Conservation (phyloP, 768 basidiomycete genomes). For the Podaxis sp. region DNA sequence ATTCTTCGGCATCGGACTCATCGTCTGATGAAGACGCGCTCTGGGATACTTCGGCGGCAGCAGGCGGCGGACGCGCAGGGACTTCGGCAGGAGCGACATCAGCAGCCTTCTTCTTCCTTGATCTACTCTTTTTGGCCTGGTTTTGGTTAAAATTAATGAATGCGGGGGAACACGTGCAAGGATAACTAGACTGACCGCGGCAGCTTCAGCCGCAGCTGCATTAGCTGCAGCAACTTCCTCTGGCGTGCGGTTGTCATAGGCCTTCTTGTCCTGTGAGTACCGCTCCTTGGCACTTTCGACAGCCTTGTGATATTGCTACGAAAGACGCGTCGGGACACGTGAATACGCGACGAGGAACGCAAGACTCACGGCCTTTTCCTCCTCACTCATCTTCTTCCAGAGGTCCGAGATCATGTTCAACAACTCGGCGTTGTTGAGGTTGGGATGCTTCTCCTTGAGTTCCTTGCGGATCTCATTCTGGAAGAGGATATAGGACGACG, state of each 20-base stretch:
- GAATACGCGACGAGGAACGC: constrained; percentile 15
- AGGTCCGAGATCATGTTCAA: constrained; percentile 67
- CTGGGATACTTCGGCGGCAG: constrained; percentile 26
- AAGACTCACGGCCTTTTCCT: constrained; percentile 70
- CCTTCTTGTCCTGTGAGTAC: constrained; percentile 63
- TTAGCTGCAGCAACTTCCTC: constrained; percentile 49
- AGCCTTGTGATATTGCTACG: constrained; percentile 53
- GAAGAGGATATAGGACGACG: constrained; percentile 91
- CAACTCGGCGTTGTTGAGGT: constrained; percentile 69
- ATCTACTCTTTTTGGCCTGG: constrained; percentile 33
- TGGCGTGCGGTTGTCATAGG: constrained; percentile 58
- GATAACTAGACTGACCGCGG: constrained; percentile 30
- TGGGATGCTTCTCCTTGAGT: constrained; percentile 65
- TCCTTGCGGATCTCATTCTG: constrained; percentile 86
- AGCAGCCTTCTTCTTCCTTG: constrained; percentile 27
- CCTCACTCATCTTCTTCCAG: constrained; percentile 69
- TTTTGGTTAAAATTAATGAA: constrained; percentile 15
- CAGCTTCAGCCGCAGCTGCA: constrained; percentile 41
- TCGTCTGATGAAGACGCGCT: constrained; percentile 29
- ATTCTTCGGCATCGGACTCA: constrained; percentile 32
- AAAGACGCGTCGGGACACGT: constrained; percentile 8
- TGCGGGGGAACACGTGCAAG: background rate
- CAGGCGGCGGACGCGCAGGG: constrained; percentile 26
- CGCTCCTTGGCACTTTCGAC: constrained; percentile 61
- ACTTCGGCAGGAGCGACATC: constrained; percentile 20